Evolutionary conservation across 352 stramenopile genomes (phyloP).

Genomic region (Pythium pyrilobum): DNA sequence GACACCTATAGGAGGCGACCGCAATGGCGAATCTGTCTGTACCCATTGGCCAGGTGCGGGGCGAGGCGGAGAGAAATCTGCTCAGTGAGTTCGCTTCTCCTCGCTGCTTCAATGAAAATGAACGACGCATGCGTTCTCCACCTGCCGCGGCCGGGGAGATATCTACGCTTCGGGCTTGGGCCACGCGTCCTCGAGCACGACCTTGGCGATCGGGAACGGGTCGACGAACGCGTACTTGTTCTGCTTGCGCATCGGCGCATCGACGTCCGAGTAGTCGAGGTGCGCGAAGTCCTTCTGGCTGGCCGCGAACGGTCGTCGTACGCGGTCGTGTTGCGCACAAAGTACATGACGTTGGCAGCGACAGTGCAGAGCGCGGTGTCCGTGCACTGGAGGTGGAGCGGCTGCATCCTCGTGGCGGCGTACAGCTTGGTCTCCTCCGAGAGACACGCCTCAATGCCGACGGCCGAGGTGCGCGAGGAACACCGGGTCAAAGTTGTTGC

Average conservation of each 20-base stretch:
- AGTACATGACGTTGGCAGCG: slow-evolving; percentile 42
- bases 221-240: slow-evolving; percentile 59
- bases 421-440: slow-evolving; percentile 49
- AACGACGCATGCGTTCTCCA: too few species aligned
- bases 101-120: too few species aligned
- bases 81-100: too few species aligned
- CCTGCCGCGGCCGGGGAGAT: too few species aligned
- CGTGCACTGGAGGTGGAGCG: slow-evolving; percentile 51
- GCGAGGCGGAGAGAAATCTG: too few species aligned
- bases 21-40: too few species aligned
- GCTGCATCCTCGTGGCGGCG: slow-evolving; percentile 54
- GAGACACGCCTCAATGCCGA: slow-evolving; percentile 46
- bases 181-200: slow-evolving; percentile 37
- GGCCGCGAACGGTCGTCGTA: slow-evolving; percentile 51
- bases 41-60: too few species aligned
- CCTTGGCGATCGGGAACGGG: slow-evolving; percentile 58
- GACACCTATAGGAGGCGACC: too few species aligned
- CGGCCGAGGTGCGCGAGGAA: slow-evolving; percentile 24
- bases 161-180: too few species aligned
- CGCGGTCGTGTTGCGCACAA: slow-evolving; percentile 52
- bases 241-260: slow-evolving; percentile 56
- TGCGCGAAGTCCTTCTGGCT: slow-evolving; percentile 42
- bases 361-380: slow-evolving; percentile 35
- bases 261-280: slow-evolving; percentile 57
- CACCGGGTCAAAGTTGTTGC: slow-evolving; percentile 50